Evolutionary conservation across 2,329 filamentous ascomycete species (phyloP).

Genomic region (Fonsecaea multimorphosa): DNA sequence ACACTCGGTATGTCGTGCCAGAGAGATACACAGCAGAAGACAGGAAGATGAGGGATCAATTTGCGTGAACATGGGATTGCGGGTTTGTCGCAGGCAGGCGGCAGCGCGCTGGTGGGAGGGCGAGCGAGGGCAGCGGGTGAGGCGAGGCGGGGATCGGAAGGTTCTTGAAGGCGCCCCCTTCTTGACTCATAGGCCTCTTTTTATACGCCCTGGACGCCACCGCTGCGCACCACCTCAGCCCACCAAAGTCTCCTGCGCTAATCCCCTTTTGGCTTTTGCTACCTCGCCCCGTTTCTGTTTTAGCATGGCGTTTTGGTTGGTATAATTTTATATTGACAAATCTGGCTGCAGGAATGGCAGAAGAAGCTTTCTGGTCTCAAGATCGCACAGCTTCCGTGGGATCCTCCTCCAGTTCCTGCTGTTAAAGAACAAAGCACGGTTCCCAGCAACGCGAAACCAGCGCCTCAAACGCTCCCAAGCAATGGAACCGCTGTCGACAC

Average conservation of each 20-base stretch:
- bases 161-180: slow-evolving; percentile 35
- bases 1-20: slow-evolving; percentile 2
- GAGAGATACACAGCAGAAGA: not conserved
- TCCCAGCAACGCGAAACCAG: slow-evolving; percentile 46
- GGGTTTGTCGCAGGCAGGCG: not conserved
- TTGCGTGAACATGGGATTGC: not conserved
- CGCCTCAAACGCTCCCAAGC: slow-evolving; percentile 36
- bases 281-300: slow-evolving; percentile 1
- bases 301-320: not conserved
- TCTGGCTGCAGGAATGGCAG: slow-evolving; percentile 78
- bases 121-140: slow-evolving; percentile 25
- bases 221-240: slow-evolving; percentile 1
- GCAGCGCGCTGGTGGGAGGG: slow-evolving; percentile 13
- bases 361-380: slow-evolving; percentile 82
- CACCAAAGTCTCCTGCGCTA: slow-evolving; percentile 21
- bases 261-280: slow-evolving; percentile 22
- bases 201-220: slow-evolving; percentile 42
- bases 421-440: slow-evolving; percentile 49
- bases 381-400: slow-evolving; percentile 93
- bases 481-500: slow-evolving; percentile 42
- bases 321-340: slow-evolving; percentile 1
- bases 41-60: not conserved
- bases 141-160: slow-evolving; percentile 35
- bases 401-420: slow-evolving; percentile 75
- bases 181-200: slow-evolving; percentile 39